A percentile compares a stretch with the other conserved stretches of the same genome.
Evolutionary conservation across 139 green algal genomes (phyloP).

Genomic region (Chlamydomonas sphaeroides): DNA sequence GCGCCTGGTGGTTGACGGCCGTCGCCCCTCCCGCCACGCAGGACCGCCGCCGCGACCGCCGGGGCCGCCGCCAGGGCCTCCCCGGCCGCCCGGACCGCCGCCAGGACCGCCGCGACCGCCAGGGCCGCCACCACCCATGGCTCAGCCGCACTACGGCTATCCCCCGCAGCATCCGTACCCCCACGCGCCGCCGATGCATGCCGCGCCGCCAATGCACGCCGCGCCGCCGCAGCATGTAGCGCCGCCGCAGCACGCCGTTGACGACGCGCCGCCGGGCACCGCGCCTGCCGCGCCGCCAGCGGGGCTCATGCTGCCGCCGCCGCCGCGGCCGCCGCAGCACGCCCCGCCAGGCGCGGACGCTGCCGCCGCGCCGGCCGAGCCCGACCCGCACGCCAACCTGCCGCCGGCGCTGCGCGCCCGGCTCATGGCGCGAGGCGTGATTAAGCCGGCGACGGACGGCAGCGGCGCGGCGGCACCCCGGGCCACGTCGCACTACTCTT

Average conservation of each 20-base stretch:
- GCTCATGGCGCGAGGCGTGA: slow-evolving; percentile 68
- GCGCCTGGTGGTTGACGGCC: too few species aligned
- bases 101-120: not conserved
- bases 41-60: not conserved
- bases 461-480: not conserved
- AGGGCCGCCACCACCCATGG: not conserved
- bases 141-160: not conserved
- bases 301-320: not conserved
- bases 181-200: not conserved
- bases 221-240: not conserved
- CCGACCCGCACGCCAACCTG: slow-evolving; percentile 52
- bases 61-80: slow-evolving; percentile 7
- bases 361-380: slow-evolving; percentile 16
- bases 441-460: slow-evolving; percentile 9
- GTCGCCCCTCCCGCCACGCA: too few species aligned
- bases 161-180: slow-evolving; percentile 4
- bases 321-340: slow-evolving; percentile 3
- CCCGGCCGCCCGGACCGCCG: slow-evolving; percentile 3
- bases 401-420: slow-evolving; percentile 66
- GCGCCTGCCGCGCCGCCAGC: not conserved
- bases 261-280: slow-evolving; percentile 19
- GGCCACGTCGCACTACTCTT: slow-evolving; percentile 9
- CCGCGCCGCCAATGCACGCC: too few species aligned
- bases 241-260: not conserved
- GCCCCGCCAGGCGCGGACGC: not conserved